Percentiles rank a stretch among this genome's conserved stretches.
Conservation (phyloP, 164 flowering plant genomes). For the Kalanchoe fedtschenkoi region DNA sequence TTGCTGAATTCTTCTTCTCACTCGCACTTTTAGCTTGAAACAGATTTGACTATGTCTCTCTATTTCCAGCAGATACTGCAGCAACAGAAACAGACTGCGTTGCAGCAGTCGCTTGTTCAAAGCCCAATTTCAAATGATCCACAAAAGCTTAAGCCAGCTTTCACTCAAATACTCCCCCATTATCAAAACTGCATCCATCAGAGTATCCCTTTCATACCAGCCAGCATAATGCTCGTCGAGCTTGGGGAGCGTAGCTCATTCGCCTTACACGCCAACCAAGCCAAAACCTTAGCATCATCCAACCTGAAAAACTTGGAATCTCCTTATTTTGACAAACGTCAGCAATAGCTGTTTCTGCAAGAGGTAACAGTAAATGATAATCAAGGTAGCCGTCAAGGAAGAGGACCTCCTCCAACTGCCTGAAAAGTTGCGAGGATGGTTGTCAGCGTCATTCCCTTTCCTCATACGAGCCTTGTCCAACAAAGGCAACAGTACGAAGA, state of each 20-base stretch:
- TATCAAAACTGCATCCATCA: conserved; percentile 56
- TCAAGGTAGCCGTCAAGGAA: conserved; percentile 62
- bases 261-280: conserved; percentile 73
- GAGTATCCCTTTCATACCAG: conserved; percentile 24
- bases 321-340: conserved; percentile 82
- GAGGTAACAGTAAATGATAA: conserved; percentile 45
- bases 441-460: conserved; percentile 73
- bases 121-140: conserved; percentile 19
- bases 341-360: conserved; percentile 61
- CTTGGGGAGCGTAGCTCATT: neutral
- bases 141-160: conserved; percentile 72
- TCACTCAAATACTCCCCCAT: conserved; percentile 76
- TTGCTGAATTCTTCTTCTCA: neutral
- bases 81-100: neutral
- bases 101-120: neutral
- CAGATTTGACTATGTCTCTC: neutral
- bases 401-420: conserved; percentile 82
- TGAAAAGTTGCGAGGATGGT: conserved; percentile 78
- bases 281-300: conserved; percentile 67
- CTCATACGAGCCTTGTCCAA: conserved; percentile 95
- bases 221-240: neutral
- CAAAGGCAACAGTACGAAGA: conserved; percentile 78
- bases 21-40: neutral
- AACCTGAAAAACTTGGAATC: conserved; percentile 73
- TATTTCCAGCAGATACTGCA: neutral